Evolutionary conservation across 805 yeast species (phyloP), one percentile per base, ranked within the genome.

Genomic region (Sugiyamaella mastotermitis): DNA sequence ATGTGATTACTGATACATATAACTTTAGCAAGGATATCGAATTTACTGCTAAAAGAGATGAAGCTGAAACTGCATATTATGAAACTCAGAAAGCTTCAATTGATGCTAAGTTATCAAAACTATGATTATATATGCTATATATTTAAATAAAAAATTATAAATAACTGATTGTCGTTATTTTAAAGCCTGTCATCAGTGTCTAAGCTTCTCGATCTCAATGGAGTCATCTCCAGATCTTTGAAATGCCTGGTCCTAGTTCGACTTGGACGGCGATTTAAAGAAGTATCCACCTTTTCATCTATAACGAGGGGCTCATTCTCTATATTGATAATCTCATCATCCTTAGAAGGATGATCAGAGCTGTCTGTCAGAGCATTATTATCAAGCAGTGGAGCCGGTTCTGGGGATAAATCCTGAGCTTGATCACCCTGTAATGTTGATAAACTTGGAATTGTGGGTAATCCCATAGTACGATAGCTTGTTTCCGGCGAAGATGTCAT

Each of bases 1-100:
- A 53, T 18, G 53, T 53, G n/a, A 43, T 57, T 28, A 29, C 31
- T 11, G 56, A 52, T 33, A 38, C 55, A 21, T 37, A 40, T 29
- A 16, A 30, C 9, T 50, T 31, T 37, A 34, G 46, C n/a, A 39
- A 39, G 16, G 50, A 48, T 24, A 37, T 17, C 27, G 45, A 22
- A 16, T 13, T 18, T 21, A 27, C 26, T 9, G 11, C 38, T 16
- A 23, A 33, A 18, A 13, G 33, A 8, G 16, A 15, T 15, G 46
- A 31, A 10, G 33, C 35, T 20, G 44, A 48, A 38, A 47, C 44
- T 5, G 37, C 22, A n/a, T 52, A 41, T 32, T 46, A 44, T 35
- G 46, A 40, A 9, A 24, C 9, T 6, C 25, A 31, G 16, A 35
- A 16, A 3, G 32, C 16, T 9, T 25, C 21, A 13, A 25, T 50